A percentile compares a stretch with the other conserved stretches of the same genome.
phyloP scores from a whole-genome alignment of 371 early-diverging fungal species.

The Umbelopsis sp. region DNA sequence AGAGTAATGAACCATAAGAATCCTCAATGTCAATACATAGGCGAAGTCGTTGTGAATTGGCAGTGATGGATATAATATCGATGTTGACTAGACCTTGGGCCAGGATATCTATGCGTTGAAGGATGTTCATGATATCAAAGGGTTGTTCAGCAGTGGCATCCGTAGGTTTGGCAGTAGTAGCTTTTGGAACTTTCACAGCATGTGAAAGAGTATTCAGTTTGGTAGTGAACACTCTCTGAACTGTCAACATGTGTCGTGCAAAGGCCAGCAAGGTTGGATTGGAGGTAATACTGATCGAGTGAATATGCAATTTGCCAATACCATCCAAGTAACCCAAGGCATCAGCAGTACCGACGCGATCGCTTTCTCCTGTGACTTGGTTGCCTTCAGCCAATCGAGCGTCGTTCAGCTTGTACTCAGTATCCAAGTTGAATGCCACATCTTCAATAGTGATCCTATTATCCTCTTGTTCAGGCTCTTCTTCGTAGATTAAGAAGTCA shows the following conservation, averaged over 20 bases:
- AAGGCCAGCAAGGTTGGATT: conserved; percentile 77
- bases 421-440: conserved; percentile 38
- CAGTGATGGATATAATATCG: conserved; percentile 41
- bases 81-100: conserved; percentile 45
- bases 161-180: neutral
- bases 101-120: conserved; percentile 43
- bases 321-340: conserved; percentile 57
- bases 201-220: conserved; percentile 45
- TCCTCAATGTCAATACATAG: conserved; percentile 41
- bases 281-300: conserved; percentile 49
- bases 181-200: conserved; percentile 23
- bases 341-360: conserved; percentile 11
- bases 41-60: conserved; percentile 51
- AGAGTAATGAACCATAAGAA: conserved; percentile 45
- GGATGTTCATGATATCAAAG: conserved; percentile 32
- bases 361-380: neutral
- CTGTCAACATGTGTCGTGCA: conserved; percentile 69
- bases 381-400: neutral
- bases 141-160: neutral
- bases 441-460: conserved; percentile 41
- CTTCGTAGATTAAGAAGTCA: conserved; percentile 51
- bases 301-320: conserved; percentile 49
- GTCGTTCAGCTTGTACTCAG: conserved; percentile 32
- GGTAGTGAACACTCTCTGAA: conserved; percentile 71
- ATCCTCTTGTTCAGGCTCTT: conserved; percentile 37